Evolutionary conservation across 352 stramenopile genomes (phyloP), one percentile per base, ranked within the genome.

Genomic region (Bremia lactucae): DNA sequence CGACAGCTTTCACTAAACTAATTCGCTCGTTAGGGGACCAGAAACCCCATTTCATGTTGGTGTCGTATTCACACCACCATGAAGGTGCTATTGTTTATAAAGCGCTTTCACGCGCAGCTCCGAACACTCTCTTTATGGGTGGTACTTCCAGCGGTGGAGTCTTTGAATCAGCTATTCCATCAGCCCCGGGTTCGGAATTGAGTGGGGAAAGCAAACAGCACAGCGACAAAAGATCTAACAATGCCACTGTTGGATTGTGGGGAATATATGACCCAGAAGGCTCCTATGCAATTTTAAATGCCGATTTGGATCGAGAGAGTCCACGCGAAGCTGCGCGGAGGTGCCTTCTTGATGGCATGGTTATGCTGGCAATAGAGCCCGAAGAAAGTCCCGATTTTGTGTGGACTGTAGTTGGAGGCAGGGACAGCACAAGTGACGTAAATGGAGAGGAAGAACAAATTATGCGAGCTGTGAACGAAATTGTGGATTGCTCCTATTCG

Each of bases 221-320:
- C 24, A 53, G 42, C 34, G 55, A 38, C 34, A 54, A 42, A 7
- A 46, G 24, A 37, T 29, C 46, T 34, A 31, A 62, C 5, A 58
- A 65, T 0, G 61, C 74, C 6, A 72, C 49, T 5, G 44, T 92
- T 8, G 78, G 67, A 0, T 49, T 92, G 4, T 92, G 79, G 79
- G 79, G 79, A 20, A 85, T 92, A 39, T 88, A 65, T 46, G 79
- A 92, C 40, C 72, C 74, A 1, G 77, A 89, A 59, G 79, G 79
- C 26, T 87, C 68, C 0, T 92, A 87, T 52, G 65, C 77, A 5
- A 76, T 88, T 18, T 56, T 87, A 16, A 87, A 83, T 49, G 74
- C 68, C 7, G 67, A 83, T 42, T 59, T 92, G 16, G 52, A 59
- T 21, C 49, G 34, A 6, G 72, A 87, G 28, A 72, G 55, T 3